A percentile compares a stretch with the other conserved stretches of the same genome.
These are phyloP conservation scores for Garcia nutans DNA, from an alignment of 345 rosid species.

Conservation along the genomic window DNA sequence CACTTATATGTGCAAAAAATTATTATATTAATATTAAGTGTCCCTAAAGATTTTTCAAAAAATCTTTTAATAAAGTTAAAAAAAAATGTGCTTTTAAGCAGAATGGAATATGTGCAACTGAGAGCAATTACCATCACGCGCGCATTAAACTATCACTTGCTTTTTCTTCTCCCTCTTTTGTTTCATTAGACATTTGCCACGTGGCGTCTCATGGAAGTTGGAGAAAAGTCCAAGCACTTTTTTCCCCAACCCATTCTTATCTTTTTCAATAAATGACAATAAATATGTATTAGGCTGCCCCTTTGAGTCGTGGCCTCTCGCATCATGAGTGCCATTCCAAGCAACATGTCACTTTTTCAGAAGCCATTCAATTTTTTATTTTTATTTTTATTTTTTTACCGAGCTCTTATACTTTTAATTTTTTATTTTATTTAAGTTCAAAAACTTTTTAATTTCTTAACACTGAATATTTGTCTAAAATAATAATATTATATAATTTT, in stretches of 20 bases:
- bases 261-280: not conserved
- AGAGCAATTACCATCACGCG: slow-evolving; percentile 29
- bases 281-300: not conserved
- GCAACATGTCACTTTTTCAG: too few species aligned
- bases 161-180: not conserved
- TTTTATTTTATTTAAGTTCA: too few species aligned
- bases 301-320: not conserved
- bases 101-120: slow-evolving; percentile 11
- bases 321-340: not conserved
- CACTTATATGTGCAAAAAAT: too few species aligned
- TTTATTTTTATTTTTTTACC: too few species aligned
- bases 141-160: slow-evolving; percentile 20
- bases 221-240: slow-evolving; percentile 19
- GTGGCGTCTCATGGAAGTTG: slow-evolving; percentile 31
- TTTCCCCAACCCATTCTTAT: not conserved
- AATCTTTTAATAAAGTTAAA: not conserved
- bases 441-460: too few species aligned
- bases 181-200: slow-evolving; percentile 18
- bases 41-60: not conserved
- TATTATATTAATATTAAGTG: too few species aligned
- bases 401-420: too few species aligned
- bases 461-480: too few species aligned
- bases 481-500: too few species aligned
- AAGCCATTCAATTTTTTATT: too few species aligned
- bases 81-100: slow-evolving; percentile 13